Conservation (phyloP, 352 stramenopile genomes). For the Phytophthora pseudosyringae region DNA sequence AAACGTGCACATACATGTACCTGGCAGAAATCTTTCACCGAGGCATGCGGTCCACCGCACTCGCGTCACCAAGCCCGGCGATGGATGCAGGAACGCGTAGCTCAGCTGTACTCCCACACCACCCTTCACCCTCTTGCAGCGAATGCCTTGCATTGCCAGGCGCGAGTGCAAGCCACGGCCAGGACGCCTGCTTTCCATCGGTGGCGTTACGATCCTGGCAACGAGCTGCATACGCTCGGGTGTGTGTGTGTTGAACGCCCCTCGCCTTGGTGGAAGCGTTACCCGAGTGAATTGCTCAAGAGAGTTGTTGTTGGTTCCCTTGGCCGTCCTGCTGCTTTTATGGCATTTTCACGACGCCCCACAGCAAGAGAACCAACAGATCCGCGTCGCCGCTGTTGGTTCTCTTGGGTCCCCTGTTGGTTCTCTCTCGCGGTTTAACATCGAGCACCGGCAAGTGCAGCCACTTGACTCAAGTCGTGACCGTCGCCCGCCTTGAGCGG, state of each 20-base stretch:
- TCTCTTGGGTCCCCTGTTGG: slow-evolving; percentile 33
- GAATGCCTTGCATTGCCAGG: slow-evolving; percentile 9
- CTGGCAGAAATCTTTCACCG: background rate
- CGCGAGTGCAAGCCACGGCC: slow-evolving; percentile 7
- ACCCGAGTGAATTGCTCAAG: slow-evolving; percentile 4
- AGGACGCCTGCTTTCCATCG: background rate
- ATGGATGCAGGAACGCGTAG: slow-evolving; percentile 11
- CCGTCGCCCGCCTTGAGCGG: no score
- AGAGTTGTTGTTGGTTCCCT: slow-evolving; percentile 20
- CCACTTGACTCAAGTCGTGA: background rate
- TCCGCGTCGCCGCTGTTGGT: slow-evolving; percentile 20
- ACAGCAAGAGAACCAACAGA: slow-evolving; percentile 34
- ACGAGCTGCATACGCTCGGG: no score
- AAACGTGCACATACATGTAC: background rate
- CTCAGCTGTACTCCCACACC: background rate
- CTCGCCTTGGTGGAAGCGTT: background rate
- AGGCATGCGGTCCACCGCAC: background rate
- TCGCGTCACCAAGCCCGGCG: slow-evolving; percentile 14
- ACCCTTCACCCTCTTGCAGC: slow-evolving; percentile 1
- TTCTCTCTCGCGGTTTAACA: slow-evolving; percentile 42
- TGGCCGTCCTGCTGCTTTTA: slow-evolving; percentile 23
- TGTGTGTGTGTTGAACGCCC: no score
- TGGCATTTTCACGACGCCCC: slow-evolving; percentile 1
- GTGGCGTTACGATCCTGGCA: background rate
- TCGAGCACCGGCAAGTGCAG: slow-evolving; percentile 3